Evolutionary conservation across 2,329 filamentous ascomycete genomes (phyloP).

Genomic region (Atkinsonella hypoxylon): DNA sequence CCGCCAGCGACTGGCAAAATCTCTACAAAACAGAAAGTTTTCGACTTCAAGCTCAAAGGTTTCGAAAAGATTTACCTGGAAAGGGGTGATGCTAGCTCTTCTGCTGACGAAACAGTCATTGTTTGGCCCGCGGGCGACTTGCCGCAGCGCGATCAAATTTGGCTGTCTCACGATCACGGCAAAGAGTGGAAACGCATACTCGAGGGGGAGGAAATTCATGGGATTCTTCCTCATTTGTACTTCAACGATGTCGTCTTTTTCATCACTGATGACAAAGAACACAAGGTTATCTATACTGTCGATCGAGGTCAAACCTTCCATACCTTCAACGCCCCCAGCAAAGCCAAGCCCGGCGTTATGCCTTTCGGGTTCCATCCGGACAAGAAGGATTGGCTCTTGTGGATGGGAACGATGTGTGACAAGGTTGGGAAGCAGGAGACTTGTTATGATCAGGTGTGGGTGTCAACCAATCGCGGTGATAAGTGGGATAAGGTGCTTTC

Average conservation of each 20-base stretch:
- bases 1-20: slow-evolving; percentile 56
- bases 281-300: slow-evolving; percentile 64
- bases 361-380: slow-evolving; percentile 72
- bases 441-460: slow-evolving; percentile 64
- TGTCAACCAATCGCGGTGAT: slow-evolving; percentile 68
- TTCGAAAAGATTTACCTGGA: slow-evolving; percentile 66
- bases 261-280: slow-evolving; percentile 45
- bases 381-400: slow-evolving; percentile 82
- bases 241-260: slow-evolving; percentile 83
- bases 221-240: slow-evolving; percentile 66
- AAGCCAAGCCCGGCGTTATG: slow-evolving; percentile 23
- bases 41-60: slow-evolving; percentile 42
- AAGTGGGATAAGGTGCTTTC: slow-evolving; percentile 65
- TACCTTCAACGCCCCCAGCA: slow-evolving; percentile 57
- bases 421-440: slow-evolving; percentile 31
- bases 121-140: slow-evolving; percentile 32
- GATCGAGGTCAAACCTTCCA: slow-evolving; percentile 66
- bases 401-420: slow-evolving; percentile 67
- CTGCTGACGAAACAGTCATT: slow-evolving; percentile 61
- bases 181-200: slow-evolving; percentile 69
- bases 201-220: slow-evolving; percentile 54
- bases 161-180: slow-evolving; percentile 73
- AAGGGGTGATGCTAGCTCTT: slow-evolving; percentile 50
- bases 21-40: slow-evolving; percentile 43
- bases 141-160: slow-evolving; percentile 43